Evolutionary conservation across 2,329 filamentous ascomycete genomes (phyloP).

Genomic region (Monilinia laxa): DNA sequence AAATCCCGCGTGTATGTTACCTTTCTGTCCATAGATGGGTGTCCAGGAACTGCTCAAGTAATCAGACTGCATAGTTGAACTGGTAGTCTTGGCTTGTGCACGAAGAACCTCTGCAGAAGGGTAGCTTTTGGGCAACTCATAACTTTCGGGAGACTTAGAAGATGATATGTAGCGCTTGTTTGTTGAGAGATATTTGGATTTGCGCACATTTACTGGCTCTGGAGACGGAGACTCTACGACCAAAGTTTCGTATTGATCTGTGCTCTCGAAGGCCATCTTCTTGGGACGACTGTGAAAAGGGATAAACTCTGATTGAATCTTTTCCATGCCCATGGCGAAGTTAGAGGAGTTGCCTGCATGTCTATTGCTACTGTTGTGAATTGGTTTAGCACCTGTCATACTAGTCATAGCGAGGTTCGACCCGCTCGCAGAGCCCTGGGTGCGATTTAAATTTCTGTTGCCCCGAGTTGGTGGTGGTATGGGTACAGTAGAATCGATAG

Average conservation of each 20-base stretch:
- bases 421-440: not conserved
- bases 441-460: not conserved
- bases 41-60: not conserved
- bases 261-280: no score
- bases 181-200: no score
- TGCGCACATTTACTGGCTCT: not conserved
- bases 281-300: not conserved
- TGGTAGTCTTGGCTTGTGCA: not conserved
- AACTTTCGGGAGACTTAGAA: not conserved
- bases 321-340: not conserved
- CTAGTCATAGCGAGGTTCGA: not conserved
- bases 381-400: not conserved
- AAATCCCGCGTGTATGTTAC: not conserved
- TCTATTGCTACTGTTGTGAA: not conserved
- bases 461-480: not conserved
- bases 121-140: fast-evolving
- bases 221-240: not conserved
- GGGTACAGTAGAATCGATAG: not conserved
- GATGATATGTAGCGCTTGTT: not conserved
- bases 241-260: not conserved
- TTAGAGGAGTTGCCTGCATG: no score
- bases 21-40: not conserved
- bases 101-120: not conserved
- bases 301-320: no score
- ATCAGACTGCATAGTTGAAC: not conserved